Base-by-base conservation (phyloP, 495 filamentous ascomycete species). In the Sabuloglossum arenarium region DNA sequence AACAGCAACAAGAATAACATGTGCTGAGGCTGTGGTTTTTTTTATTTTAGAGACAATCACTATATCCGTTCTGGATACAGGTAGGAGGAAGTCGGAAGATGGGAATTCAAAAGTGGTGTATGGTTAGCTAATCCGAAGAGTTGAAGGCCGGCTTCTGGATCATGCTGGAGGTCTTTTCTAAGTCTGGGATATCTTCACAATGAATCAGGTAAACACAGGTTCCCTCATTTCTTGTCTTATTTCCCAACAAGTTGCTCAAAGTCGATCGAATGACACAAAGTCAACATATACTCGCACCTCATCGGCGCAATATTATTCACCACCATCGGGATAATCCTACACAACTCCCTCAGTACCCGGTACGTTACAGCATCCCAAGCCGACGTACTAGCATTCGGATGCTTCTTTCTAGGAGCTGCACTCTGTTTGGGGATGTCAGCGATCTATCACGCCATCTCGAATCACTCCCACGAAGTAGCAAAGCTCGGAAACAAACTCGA, bases 401-500 rank as follows among this genome's bases (percentile, higher is more conserved):
- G 61, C 47, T 78, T 72, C 63, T 73, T 76, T 46, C 52, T 71
- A 6, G 74, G 74, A 3, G 74, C 76, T 8, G 68, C 66, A 4
- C 57, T 71, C n/a, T 79, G 75, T 59, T 75, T 79, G 58, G 56
- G 66, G 6, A 60, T 77, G 29, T 79, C 75, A 6, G 67, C 71
- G 10, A 64, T 61, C 67, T 73, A 56, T 60, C 75, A 79, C 61
- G 71, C 71, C 0, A 65, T 78, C 45, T 68, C 68, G 55, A 74
- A 73, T 51, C 75, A 78, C 60, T 72, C 67, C 57, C 59, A 64
- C 21, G 42, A 60, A 1, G 59, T 71, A 16, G 67, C 68, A 27
- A 69, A 70, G 42, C 71, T 84, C 61, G 79, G 81, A 0, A 86
- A 88, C 62, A 73, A 82, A 53, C 74, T 97, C 31, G 90, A 97